These are phyloP conservation scores for Penicillium parvum DNA, from an alignment of 495 filamentous ascomycete genomes.

Conservation along the genomic window DNA sequence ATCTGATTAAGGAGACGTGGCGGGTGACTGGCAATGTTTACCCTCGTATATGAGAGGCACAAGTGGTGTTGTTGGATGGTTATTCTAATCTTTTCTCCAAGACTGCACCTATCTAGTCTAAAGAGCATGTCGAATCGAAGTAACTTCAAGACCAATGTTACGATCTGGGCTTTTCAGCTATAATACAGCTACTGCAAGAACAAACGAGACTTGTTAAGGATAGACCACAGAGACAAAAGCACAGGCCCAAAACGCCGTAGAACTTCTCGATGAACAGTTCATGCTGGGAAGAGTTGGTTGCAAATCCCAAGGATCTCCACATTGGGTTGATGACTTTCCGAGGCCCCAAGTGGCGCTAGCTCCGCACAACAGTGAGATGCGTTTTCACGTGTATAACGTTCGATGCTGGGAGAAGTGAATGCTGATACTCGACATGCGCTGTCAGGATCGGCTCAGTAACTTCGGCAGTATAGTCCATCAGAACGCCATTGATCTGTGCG, in stretches of 20 bases:
- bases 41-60: slow-evolving; percentile 12
- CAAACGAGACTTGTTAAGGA: too few species aligned
- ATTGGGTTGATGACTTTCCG: neutral
- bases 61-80: neutral
- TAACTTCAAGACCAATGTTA: too few species aligned
- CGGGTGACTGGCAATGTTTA: slow-evolving; percentile 18
- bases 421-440: slow-evolving; percentile 16
- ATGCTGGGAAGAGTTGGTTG: too few species aligned
- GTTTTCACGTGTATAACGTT: slow-evolving; percentile 12
- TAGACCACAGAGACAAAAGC: too few species aligned
- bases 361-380: slow-evolving; percentile 17
- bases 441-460: slow-evolving; percentile 16
- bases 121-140: too few species aligned
- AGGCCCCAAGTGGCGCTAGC: too few species aligned
- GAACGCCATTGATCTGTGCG: slow-evolving; percentile 14
- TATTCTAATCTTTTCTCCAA: neutral
- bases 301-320: neutral
- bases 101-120: too few species aligned
- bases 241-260: too few species aligned
- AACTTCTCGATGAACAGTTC: too few species aligned
- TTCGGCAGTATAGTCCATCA: slow-evolving; percentile 11
- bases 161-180: too few species aligned
- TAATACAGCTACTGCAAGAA: too few species aligned
- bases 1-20: slow-evolving; percentile 49
- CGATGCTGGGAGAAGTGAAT: slow-evolving; percentile 16